Conservation (phyloP, 163 green algal species). For the Coccomyxa subellipsoidea region DNA sequence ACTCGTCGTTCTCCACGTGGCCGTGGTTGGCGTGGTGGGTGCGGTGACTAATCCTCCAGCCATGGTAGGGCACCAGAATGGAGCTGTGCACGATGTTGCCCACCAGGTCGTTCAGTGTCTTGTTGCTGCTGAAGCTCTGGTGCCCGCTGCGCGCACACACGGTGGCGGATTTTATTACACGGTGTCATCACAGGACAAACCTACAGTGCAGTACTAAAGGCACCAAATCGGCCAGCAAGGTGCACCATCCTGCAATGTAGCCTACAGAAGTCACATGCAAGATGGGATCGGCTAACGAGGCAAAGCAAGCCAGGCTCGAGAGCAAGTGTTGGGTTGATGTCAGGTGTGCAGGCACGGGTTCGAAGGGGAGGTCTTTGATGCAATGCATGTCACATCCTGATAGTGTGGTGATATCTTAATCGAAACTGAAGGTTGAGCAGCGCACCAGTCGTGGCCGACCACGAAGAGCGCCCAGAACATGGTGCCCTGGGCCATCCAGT, state of each 20-base stretch:
- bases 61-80: conserved; percentile 96
- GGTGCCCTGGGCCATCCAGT: conserved; percentile 96
- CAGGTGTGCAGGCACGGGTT: too few relatives aligned
- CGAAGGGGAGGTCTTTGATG: too few relatives aligned
- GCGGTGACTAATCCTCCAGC: conserved; percentile 90
- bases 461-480: conserved; percentile 99
- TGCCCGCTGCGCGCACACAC: conserved; percentile 70
- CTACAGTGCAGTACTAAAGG: too few relatives aligned
- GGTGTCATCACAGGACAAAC: not conserved
- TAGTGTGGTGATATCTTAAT: too few relatives aligned
- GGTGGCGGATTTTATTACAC: too few relatives aligned
- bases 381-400: not conserved
- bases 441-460: conserved; percentile 92
- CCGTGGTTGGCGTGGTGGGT: conserved; percentile 90
- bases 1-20: conserved; percentile 97
- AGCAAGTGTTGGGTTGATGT: not conserved
- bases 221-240: too few relatives aligned
- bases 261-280: not conserved
- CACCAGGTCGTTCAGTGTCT: conserved; percentile 86
- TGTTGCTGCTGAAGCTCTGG: conserved; percentile 89
- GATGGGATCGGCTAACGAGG: not conserved
- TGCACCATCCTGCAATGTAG: too few relatives aligned
- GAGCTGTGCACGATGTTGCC: conserved; percentile 87
- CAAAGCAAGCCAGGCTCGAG: not conserved
- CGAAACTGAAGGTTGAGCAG: not conserved